Evolutionary conservation across 2,329 filamentous ascomycete species (phyloP).

Genomic region (Fusarium algeriense): DNA sequence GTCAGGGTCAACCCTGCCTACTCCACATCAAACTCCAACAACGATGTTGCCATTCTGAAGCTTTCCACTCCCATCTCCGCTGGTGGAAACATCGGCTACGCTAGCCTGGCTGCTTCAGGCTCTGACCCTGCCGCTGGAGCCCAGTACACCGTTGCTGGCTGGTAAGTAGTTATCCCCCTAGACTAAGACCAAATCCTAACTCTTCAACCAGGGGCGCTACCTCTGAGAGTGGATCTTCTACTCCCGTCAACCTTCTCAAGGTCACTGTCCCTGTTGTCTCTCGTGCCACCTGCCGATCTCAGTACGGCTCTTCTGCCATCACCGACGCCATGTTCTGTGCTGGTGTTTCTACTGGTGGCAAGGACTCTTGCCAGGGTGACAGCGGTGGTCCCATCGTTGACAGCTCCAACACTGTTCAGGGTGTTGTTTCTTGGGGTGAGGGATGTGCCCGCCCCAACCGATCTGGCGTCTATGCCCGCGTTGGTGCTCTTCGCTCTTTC

Average conservation of each 20-base stretch:
- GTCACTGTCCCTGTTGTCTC: conserved; percentile 49
- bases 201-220: conserved; percentile 39
- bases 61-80: conserved; percentile 41
- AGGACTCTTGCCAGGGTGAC: conserved; percentile 52
- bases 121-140: conserved; percentile 45
- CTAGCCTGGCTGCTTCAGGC: conserved; percentile 38
- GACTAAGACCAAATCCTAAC: background rate
- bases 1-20: conserved; percentile 45
- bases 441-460: conserved; percentile 46
- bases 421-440: conserved; percentile 50
- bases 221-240: conserved; percentile 15
- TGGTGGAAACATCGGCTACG: conserved; percentile 41
- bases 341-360: conserved; percentile 44
- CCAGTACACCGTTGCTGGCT: conserved; percentile 45
- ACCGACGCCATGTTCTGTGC: conserved; percentile 52
- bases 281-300: conserved; percentile 43
- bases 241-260: conserved; percentile 46
- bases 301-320: conserved; percentile 43
- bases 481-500: conserved; percentile 45
- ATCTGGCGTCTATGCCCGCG: conserved; percentile 48
- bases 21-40: conserved; percentile 26
- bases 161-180: conserved; percentile 32
- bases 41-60: conserved; percentile 50
- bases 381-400: conserved; percentile 50
- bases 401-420: conserved; percentile 39